A percentile compares a stretch with the other conserved stretches of the same genome.
Conservation (phyloP, 2,329 filamentous ascomycete genomes). For the Nannizziopsis arthrosporioides region DNA sequence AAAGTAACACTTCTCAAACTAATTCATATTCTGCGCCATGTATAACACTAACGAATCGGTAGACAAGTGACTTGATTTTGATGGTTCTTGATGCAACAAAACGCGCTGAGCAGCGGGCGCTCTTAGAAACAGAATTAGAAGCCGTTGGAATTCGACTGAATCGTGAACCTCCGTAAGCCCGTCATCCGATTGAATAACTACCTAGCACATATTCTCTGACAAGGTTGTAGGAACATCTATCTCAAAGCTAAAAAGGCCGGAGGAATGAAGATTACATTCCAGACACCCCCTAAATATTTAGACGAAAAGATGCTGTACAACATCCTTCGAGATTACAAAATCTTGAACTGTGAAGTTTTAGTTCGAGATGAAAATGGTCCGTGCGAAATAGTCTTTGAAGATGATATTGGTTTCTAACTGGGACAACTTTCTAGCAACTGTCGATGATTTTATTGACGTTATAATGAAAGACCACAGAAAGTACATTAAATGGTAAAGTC, state of each 20-base stretch:
- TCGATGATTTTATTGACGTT: constrained; percentile 97
- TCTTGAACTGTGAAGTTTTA: constrained; percentile 92
- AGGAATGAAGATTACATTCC: constrained; percentile 98
- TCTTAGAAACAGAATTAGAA: constrained; percentile 86
- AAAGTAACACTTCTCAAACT: constrained; percentile 44
- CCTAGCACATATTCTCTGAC: neutral
- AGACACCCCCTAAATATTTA: constrained; percentile 72
- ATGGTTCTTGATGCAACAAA: constrained; percentile 98
- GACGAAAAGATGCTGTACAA: constrained; percentile 99
- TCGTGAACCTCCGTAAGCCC: constrained; percentile 67
- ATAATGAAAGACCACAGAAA: constrained; percentile 99
- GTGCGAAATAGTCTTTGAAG: neutral
- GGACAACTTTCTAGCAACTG: constrained; percentile 50
- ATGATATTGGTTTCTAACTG: neutral
- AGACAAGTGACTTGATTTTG: constrained; percentile 87
- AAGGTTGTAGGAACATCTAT: constrained; percentile 71
- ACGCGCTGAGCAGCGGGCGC: constrained; percentile 77
- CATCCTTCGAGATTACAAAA: constrained; percentile 96
- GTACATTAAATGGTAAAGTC: constrained; percentile 63
- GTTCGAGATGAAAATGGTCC: constrained; percentile 77
- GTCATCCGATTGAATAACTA: neutral
- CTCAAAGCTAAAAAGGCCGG: constrained; percentile 91
- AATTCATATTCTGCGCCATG: too few species aligned
- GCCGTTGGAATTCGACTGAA: constrained; percentile 91
- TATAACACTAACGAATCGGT: neutral